These are phyloP conservation scores for Coniochaeta sp. DNA, from an alignment of 2,329 filamentous ascomycete species.

Conservation along the genomic window DNA sequence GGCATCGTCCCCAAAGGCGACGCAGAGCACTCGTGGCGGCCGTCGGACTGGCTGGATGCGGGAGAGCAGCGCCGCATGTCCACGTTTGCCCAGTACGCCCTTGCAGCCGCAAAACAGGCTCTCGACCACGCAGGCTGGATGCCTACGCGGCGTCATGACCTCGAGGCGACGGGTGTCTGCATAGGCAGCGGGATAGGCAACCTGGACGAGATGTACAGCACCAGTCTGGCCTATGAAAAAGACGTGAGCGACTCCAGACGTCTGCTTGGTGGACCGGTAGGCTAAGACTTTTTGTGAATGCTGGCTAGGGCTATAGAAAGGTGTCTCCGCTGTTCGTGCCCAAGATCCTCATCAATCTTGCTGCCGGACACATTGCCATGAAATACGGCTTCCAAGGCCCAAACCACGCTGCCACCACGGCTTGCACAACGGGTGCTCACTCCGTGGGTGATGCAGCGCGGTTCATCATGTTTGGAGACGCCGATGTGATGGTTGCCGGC, in stretches of 20 bases:
- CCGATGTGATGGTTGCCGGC: slow-evolving; percentile 93
- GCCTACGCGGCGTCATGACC: slow-evolving; percentile 50
- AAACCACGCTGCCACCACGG: slow-evolving; percentile 87
- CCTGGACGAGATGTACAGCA: slow-evolving; percentile 82
- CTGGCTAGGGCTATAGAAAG: slow-evolving; percentile 73
- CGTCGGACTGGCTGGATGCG: slow-evolving; percentile 45
- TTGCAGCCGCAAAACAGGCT: slow-evolving; percentile 81
- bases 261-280: slow-evolving; percentile 2
- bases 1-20: slow-evolving; percentile 64
- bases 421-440: slow-evolving; percentile 93
- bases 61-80: slow-evolving; percentile 71
- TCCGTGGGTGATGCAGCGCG: slow-evolving; percentile 91
- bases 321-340: slow-evolving; percentile 93
- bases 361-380: slow-evolving; percentile 92
- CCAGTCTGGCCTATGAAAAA: slow-evolving; percentile 67
- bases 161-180: slow-evolving; percentile 79
- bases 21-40: slow-evolving; percentile 32
- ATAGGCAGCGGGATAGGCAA: slow-evolving; percentile 95
- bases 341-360: slow-evolving; percentile 87
- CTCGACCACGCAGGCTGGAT: slow-evolving; percentile 75
- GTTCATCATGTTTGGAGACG: slow-evolving; percentile 85
- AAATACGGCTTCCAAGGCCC: slow-evolving; percentile 82
- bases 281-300: slow-evolving; percentile 7
- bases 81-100: slow-evolving; percentile 84
- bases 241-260: slow-evolving; percentile 44